Conservation (phyloP, 192 early-diverging fungal species). For the Diversispora eburnea region DNA sequence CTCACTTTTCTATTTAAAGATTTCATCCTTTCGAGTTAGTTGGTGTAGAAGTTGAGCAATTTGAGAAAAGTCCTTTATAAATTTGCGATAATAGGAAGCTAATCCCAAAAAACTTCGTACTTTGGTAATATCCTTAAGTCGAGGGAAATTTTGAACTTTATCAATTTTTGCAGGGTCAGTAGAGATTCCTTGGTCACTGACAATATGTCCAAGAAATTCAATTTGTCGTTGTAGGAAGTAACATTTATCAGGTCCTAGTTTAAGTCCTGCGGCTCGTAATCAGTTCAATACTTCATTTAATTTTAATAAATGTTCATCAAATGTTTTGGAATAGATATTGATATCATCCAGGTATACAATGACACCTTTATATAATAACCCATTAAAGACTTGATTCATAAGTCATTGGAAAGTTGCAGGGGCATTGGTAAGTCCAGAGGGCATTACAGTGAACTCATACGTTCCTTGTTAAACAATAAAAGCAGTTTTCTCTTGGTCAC, state of each 20-base stretch:
- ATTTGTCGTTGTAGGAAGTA: conserved; percentile 10
- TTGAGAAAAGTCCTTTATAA: not conserved
- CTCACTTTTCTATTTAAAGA: not conserved
- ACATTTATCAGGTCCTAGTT: conserved; percentile 4
- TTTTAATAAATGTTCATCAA: conserved; percentile 27
- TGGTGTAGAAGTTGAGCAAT: not conserved
- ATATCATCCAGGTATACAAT: conserved; percentile 39
- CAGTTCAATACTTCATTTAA: not conserved
- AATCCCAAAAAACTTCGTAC: conserved; percentile 11
- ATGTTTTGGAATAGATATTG: conserved; percentile 29
- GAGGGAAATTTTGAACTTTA: conserved; percentile 10
- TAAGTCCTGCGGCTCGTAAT: not conserved
- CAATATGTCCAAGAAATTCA: conserved; percentile 21
- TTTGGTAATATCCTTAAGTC: not conserved
- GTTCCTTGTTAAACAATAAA: conserved; percentile 27
- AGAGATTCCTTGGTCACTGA: not conserved
- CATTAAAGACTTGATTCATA: conserved; percentile 11
- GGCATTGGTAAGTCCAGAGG: conserved; percentile 34
- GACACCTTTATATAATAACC: not conserved
- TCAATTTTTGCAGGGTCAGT: conserved; percentile 22
- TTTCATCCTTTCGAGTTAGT: not conserved
- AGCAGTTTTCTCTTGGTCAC: conserved; percentile 22
- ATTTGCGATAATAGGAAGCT: not conserved
- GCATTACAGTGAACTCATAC: conserved; percentile 28
- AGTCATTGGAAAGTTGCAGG: conserved; percentile 35